phyloP scores from a whole-genome alignment of 108 stramenopile species.

The Mayamaea pseudoterrestris region DNA sequence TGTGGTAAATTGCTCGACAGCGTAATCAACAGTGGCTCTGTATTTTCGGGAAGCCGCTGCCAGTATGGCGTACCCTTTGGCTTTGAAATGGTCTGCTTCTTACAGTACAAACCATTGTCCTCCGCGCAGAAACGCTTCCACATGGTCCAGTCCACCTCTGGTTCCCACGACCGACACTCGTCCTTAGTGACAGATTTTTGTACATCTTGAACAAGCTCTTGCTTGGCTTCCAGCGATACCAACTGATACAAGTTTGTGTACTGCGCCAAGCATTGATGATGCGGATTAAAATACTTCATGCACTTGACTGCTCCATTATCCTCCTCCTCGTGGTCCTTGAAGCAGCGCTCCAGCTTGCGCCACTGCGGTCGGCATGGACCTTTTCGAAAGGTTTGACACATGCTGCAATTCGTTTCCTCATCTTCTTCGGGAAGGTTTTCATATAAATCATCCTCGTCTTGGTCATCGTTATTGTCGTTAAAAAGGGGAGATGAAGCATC shows the following conservation, averaged over 20 bases:
- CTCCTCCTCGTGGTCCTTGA: slow-evolving; percentile 63
- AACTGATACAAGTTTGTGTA: slow-evolving; percentile 6
- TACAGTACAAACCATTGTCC: slow-evolving; percentile 6
- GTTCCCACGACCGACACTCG: slow-evolving; percentile 6
- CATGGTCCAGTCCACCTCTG: slow-evolving; percentile 23
- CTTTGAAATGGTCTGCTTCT: neutral
- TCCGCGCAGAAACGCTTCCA: slow-evolving; percentile 16
- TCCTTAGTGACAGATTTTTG: slow-evolving; percentile 1
- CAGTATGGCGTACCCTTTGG: slow-evolving; percentile 11
- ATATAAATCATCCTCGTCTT: slow-evolving; percentile 33
- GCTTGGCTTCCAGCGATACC: slow-evolving; percentile 4
- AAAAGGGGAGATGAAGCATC: slow-evolving; percentile 17
- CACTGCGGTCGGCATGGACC: slow-evolving; percentile 77
- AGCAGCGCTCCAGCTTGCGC: slow-evolving; percentile 73
- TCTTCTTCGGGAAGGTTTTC: slow-evolving; percentile 61
- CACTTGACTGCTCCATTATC: slow-evolving; percentile 14
- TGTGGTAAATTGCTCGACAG: slow-evolving; percentile 25
- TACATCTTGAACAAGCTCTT: slow-evolving; percentile 9
- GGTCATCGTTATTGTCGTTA: slow-evolving; percentile 34
- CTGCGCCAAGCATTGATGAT: slow-evolving; percentile 7
- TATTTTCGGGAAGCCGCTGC: slow-evolving; percentile 15
- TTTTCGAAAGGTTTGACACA: slow-evolving; percentile 74
- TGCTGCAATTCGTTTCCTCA: slow-evolving; percentile 70
- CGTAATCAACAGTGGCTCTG: slow-evolving; percentile 48
- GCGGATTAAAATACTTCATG: slow-evolving; percentile 6